Conservation (phyloP, 306 rosid genomes). For the Prunus mira region DNA sequence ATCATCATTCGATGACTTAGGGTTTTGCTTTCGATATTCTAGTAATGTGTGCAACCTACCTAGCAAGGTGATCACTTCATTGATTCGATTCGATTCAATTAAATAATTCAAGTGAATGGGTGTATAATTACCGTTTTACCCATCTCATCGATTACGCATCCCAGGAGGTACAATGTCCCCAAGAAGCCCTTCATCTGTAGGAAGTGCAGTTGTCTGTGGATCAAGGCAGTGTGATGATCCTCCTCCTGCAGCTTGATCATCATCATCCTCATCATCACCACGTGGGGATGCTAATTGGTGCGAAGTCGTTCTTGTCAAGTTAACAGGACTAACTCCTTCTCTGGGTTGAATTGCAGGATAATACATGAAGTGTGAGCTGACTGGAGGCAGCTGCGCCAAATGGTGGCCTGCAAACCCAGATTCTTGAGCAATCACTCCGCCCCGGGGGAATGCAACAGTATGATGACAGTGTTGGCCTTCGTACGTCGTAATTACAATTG, state of each 20-base stretch:
- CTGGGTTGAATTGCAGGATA: constrained; percentile 49
- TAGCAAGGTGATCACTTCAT: background rate
- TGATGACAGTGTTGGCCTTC: constrained; percentile 99
- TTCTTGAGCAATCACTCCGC: constrained; percentile 46
- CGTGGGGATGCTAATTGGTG: constrained; percentile 7
- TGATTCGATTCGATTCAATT: background rate
- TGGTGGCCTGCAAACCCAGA: constrained; percentile 32
- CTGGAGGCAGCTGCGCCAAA: constrained; percentile 28
- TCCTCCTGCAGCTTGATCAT: constrained; percentile 16
- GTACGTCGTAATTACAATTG: constrained; percentile 79
- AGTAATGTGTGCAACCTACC: background rate
- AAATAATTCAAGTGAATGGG: background rate
- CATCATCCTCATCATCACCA: background rate
- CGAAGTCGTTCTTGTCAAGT: constrained; percentile 7
- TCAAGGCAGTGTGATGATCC: constrained; percentile 15
- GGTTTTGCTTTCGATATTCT: background rate
- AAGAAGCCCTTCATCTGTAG: constrained; percentile 70
- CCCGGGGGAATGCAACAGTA: constrained; percentile 68
- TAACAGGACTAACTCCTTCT: background rate
- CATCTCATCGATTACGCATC: constrained; percentile 55
- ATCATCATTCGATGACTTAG: background rate
- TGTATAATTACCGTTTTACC: background rate
- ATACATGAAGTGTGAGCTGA: constrained; percentile 43
- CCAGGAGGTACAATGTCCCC: constrained; percentile 84
- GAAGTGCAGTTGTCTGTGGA: background rate